Base-by-base conservation (phyloP, 306 rosid genomes). In the Glycine tomentella region DNA sequence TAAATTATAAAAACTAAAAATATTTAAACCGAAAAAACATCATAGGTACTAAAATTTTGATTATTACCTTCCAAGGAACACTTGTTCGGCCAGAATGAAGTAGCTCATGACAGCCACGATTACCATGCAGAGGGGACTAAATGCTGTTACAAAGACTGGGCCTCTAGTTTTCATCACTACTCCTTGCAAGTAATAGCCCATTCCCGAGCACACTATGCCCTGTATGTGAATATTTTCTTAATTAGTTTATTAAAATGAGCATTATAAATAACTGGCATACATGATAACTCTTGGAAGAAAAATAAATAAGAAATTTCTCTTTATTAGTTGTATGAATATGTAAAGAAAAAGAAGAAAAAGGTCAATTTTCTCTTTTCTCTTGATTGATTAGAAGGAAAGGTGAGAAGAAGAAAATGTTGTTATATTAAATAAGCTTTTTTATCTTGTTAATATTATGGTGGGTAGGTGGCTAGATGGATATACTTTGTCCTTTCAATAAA, bases 141-240 rank as follows among this genome's bases (percentile, higher is more conserved):
- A 96, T 5, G 99, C 90, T 53, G 99, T 96, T 8, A 96, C 94
- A 69, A 90, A 96, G 8, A 96, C 97, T 11, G 99, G 97, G 15
- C 99, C 99, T 90, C 93, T 89, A 34, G 81, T 82, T 86, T 86
- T 84, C 93, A 93, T 88, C 25, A 96, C 91, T 9, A 92, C 46
- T 82, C 99, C 99, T 88, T 95, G 99, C 72, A 96, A 82, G 87
- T 93, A 96, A 80, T 92, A 93, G 76, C 90, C 83, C 25, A 96
- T 52, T 36, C 94, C 99, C 0, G 98, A 91, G 65, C 94, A 84
- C 2, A 90, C 75, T 72, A 96, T 71, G 6, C 94, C 99, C 99
- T 96, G 92, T 79, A 86, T n/a, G 7, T 38, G 14, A 69, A 31
- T 17, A 56, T 33, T 31, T 25, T 13, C 65, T 48, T 46, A 52